phyloP scores from a whole-genome alignment of 2,329 filamentous ascomycete genomes.

The Sporothrix brunneoviolacea region DNA sequence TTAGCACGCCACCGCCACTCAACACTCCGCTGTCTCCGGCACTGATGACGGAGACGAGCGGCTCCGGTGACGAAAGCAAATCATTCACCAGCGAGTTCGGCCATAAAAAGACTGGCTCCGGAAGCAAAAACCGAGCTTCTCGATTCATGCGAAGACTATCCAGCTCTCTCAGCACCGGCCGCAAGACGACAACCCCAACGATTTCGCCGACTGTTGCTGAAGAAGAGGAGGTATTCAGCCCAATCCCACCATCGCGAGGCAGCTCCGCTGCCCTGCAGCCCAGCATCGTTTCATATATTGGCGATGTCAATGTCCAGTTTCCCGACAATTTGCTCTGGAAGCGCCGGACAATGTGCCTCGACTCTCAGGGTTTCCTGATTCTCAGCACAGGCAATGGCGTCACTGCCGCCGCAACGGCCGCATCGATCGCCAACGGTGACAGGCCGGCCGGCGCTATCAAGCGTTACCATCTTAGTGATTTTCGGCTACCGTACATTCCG shows the following conservation, averaged over 20 bases:
- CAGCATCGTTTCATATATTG: slow-evolving; percentile 60
- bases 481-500: slow-evolving; percentile 70
- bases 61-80: slow-evolving; percentile 42
- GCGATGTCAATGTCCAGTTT: slow-evolving; percentile 94
- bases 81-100: slow-evolving; percentile 29
- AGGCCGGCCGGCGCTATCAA: slow-evolving; percentile 48
- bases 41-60: slow-evolving; percentile 37
- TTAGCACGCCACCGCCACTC: slow-evolving; percentile 17
- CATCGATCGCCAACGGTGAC: slow-evolving; percentile 41
- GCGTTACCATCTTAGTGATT: slow-evolving; percentile 80
- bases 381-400: slow-evolving; percentile 63
- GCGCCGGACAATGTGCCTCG: slow-evolving; percentile 78
- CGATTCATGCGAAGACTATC: slow-evolving; percentile 55
- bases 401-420: slow-evolving; percentile 23
- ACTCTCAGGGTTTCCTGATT: slow-evolving; percentile 75
- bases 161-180: slow-evolving; percentile 41
- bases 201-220: slow-evolving; percentile 47
- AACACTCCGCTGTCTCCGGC: slow-evolving; percentile 31
- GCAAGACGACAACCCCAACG: slow-evolving; percentile 39
- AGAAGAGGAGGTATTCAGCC: slow-evolving; percentile 33
- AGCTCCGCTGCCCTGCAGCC: slow-evolving; percentile 24
- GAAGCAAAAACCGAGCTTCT: slow-evolving; percentile 41
- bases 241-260: slow-evolving; percentile 10
- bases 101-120: slow-evolving; percentile 27
- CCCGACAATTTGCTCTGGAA: slow-evolving; percentile 97